These are phyloP conservation scores for Xylaria sp. DNA, from an alignment of 2,329 filamentous ascomycete genomes.

Conservation along the genomic window DNA sequence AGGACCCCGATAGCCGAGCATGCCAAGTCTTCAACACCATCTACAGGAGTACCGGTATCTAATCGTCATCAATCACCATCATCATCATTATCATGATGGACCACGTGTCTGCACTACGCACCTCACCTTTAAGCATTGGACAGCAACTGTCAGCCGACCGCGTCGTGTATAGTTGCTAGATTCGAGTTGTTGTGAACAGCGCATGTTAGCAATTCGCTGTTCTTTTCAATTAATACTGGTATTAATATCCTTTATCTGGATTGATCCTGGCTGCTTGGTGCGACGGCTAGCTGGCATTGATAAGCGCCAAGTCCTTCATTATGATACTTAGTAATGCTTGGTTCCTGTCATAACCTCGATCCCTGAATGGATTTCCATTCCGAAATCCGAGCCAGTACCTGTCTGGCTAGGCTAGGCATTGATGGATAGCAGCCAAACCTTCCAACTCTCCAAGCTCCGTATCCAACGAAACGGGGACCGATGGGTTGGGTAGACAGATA, in stretches of 20 bases:
- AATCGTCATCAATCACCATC: neutral
- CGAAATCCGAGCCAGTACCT: conserved; percentile 1
- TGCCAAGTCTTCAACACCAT: conserved; percentile 13
- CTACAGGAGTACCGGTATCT: neutral
- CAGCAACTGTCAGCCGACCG: neutral
- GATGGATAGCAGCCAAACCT: conserved; percentile 31
- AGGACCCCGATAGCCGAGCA: conserved; percentile 20
- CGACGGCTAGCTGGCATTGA: too few relatives aligned
- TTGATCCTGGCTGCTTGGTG: neutral
- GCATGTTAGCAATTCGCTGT: neutral
- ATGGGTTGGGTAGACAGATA: conserved; percentile 15
- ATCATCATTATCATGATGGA: conserved; percentile 2
- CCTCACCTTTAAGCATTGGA: neutral
- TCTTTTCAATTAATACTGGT: neutral
- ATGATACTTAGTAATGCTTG: neutral
- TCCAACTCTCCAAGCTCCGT: conserved; percentile 21
- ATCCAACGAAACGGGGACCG: conserved; percentile 5
- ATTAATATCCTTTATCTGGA: too few relatives aligned
- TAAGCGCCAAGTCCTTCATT: too few relatives aligned
- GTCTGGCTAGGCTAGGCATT: neutral
- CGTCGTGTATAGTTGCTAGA: neutral
- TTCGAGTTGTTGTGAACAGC: neutral
- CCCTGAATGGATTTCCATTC: neutral
- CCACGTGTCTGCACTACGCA: neutral
- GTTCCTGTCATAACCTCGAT: neutral